A percentile compares a stretch with the other conserved stretches of the same genome.
These are phyloP conservation scores for Verticillium klebahnii DNA, from an alignment of 2,329 filamentous ascomycete genomes.

Conservation along the genomic window DNA sequence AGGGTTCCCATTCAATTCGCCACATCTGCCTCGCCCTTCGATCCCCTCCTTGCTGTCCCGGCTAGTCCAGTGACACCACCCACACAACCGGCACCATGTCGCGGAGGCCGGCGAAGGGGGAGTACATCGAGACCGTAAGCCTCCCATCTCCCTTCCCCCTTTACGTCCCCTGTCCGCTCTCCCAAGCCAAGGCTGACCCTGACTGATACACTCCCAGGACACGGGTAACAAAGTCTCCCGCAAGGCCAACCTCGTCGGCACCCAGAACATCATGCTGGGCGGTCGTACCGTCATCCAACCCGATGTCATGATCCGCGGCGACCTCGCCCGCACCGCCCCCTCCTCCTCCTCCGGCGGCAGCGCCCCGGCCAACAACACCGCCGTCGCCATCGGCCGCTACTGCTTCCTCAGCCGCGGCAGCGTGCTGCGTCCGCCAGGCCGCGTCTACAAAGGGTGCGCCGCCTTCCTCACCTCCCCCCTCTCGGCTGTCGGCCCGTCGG, in stretches of 20 bases:
- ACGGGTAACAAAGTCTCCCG: conserved; percentile 98
- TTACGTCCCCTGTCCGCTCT: neutral
- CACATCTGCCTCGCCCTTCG: neutral
- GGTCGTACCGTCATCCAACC: conserved; percentile 95
- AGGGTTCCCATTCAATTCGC: neutral
- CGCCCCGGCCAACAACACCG: conserved; percentile 50
- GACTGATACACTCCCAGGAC: conserved; percentile 53
- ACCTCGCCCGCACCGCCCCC: conserved; percentile 62
- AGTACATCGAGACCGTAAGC: conserved; percentile 91
- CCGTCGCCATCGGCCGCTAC: conserved; percentile 86
- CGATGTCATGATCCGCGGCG: conserved; percentile 89
- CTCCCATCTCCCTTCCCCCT: conserved; percentile 14
- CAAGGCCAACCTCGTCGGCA: conserved; percentile 85
- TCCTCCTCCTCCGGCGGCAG: conserved; percentile 30
- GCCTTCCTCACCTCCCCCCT: neutral
- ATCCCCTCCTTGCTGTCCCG: neutral
- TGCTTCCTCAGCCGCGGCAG: conserved; percentile 79
- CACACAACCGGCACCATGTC: conserved; percentile 53
- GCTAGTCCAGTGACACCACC: neutral
- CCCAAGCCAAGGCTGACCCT: neutral
- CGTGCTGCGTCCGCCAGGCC: conserved; percentile 76
- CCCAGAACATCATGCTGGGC: conserved; percentile 95
- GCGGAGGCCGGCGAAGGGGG: conserved; percentile 73
- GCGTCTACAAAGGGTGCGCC: conserved; percentile 67
- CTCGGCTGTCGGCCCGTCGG: neutral